Evolutionary conservation across 441 rosid genomes (phyloP).

Genomic region (Populus tomentosa): DNA sequence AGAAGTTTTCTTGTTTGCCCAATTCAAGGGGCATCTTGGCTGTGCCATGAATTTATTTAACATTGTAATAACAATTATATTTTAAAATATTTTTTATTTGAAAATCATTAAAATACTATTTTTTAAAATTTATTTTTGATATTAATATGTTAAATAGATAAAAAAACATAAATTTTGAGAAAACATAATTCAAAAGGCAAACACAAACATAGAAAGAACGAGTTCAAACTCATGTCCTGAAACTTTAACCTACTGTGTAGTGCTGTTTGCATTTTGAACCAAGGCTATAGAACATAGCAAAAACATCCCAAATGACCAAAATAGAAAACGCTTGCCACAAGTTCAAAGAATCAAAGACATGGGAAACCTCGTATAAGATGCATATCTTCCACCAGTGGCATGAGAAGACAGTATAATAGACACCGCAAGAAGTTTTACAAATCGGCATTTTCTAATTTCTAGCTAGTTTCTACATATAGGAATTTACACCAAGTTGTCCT

Average conservation of each 20-base stretch:
- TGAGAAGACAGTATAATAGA: background rate
- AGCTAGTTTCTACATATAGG: background rate
- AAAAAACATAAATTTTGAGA: background rate
- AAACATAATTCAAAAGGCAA: too few species aligned
- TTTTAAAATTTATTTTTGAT: too few species aligned
- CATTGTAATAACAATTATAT: too few species aligned
- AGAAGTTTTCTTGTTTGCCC: background rate
- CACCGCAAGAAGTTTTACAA: background rate
- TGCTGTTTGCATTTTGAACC: background rate
- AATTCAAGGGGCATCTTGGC: background rate
- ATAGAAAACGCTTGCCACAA: background rate
- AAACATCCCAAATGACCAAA: background rate
- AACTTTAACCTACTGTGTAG: background rate
- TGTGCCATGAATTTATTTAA: background rate
- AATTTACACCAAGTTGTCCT: constrained; percentile 26
- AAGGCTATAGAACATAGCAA: background rate
- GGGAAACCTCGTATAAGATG: background rate
- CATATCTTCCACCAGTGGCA: background rate
- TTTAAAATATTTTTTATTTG: too few species aligned
- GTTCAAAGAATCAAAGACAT: background rate
- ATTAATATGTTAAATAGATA: too few species aligned
- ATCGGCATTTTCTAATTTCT: background rate
- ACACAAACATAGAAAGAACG: background rate
- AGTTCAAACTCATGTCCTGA: background rate
- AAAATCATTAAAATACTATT: too few species aligned